Evolutionary conservation across 2,329 filamentous ascomycete species (phyloP).

Genomic region (Fusarium pseudonygamai): DNA sequence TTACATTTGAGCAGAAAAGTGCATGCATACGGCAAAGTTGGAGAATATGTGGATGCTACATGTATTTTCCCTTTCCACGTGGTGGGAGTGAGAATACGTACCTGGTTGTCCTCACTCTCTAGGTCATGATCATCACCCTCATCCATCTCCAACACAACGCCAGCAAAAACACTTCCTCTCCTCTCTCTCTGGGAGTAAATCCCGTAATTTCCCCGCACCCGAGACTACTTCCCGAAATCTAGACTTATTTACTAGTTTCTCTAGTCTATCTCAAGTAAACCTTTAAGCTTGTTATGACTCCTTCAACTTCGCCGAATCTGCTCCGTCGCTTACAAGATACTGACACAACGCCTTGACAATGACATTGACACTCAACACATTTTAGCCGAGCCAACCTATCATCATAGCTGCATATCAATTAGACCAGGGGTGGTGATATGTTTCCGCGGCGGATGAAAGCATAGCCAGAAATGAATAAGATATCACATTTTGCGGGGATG

Average conservation of each 20-base stretch:
- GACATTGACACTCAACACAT: not conserved
- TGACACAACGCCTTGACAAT: not conserved
- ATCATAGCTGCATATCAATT: constrained; percentile 16
- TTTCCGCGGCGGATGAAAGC: constrained; percentile 8
- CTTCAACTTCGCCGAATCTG: not conserved
- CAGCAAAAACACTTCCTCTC: not conserved
- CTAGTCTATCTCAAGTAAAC: not conserved
- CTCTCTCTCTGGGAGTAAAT: not conserved
- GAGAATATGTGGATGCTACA: constrained; percentile 1
- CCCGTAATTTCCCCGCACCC: constrained; percentile 20
- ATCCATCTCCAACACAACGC: constrained; percentile 24
- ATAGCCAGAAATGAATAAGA: not conserved
- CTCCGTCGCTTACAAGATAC: not conserved
- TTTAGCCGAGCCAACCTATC: constrained; percentile 18
- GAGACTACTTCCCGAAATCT: not conserved
- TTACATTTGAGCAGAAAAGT: not conserved
- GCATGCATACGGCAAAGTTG: constrained; percentile 5
- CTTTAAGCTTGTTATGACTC: not conserved
- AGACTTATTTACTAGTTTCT: not conserved
- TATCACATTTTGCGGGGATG: constrained; percentile 33
- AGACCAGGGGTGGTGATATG: not conserved
- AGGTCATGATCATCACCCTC: constrained; percentile 15
- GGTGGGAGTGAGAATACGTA: not conserved
- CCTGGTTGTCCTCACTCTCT: not conserved
- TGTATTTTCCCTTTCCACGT: constrained; percentile 16